A percentile compares a stretch with the other conserved stretches of the same genome.
phyloP scores from a whole-genome alignment of 768 basidiomycete genomes.

The Boletus sp. region DNA sequence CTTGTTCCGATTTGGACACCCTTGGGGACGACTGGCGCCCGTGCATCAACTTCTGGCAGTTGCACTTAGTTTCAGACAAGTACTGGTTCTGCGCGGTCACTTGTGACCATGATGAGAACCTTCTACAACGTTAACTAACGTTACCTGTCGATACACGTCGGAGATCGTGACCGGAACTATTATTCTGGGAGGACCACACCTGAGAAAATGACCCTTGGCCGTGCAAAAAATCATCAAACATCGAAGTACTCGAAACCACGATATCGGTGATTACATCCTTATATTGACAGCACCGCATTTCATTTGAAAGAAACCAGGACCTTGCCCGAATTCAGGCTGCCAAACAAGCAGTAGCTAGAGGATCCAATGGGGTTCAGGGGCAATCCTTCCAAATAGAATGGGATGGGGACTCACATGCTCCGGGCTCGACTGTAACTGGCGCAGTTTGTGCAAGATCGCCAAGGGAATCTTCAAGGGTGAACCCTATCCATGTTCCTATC shows the following conservation, averaged over 20 bases:
- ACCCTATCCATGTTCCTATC: constrained; percentile 45
- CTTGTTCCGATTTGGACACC: not conserved
- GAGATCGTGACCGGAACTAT: not conserved
- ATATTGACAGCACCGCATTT: not conserved
- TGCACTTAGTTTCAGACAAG: not conserved
- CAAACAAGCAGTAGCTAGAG: constrained; percentile 8
- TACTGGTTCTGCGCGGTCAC: not conserved
- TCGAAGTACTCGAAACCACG: constrained; percentile 15
- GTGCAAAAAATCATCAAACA: not conserved
- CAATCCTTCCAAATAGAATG: not conserved
- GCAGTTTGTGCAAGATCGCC: constrained; percentile 47
- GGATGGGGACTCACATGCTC: not conserved
- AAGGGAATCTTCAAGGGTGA: constrained; percentile 52
- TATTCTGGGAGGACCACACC: not conserved
- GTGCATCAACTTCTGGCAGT: not conserved
- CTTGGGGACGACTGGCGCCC: not conserved
- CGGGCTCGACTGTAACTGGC: constrained; percentile 34
- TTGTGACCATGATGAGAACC: not conserved
- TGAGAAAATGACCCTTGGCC: not conserved
- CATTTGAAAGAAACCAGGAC: not conserved
- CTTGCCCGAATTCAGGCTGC: not conserved
- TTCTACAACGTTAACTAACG: not conserved
- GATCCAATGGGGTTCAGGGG: constrained; percentile 3
- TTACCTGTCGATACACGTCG: not conserved
- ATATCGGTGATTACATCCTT: constrained; percentile 18